Evolutionary conservation across 2,329 filamentous ascomycete genomes (phyloP), one percentile per base, ranked within the genome.

Genomic region (Metarhizium album): DNA sequence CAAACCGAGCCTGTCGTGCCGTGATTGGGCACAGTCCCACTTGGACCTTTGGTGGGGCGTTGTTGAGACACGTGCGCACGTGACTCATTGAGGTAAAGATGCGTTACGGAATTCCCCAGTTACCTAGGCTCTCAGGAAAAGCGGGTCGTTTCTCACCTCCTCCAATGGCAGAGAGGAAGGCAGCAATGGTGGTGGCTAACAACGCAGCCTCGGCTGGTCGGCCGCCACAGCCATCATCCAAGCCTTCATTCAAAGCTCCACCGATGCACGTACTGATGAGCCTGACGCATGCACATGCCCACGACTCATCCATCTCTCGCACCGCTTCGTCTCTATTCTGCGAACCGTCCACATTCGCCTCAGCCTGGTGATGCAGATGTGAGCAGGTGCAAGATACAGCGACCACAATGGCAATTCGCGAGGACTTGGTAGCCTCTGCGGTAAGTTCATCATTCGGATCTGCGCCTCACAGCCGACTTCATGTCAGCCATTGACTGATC

Each of bases 341-440:
- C 23, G 8, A 23, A 18, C 40, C 33, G 18, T 24, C 23, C 51
- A n/a, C 31, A 40, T 52, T 43, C 53, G 47, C 31, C 42, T 49
- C 29, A 53, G 23, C 42, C 52, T 49, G 50, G 53, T 59, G 53
- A 62, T 60, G 56, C 52, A 54, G 58, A 59, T 55, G 58, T 55
- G 55, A 54, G 52, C 8, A 58, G 47, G 46, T 52, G 50, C 46
- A 51, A 50, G 54, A 52, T 50, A 54, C 45, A 29, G 42, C 22
- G 45, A 59, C 50, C 50, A 61, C 67, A 69, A 91, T 83, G 76
- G 84, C 90, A 74, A 89, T 95, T 74, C 89, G 93, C 66, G 91
- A 97, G 81, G 91, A 97, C 67, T 75, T 96, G 57, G 82, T 95
- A 62, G 76, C 82, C 59, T 95, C 90, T 64, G 90, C 88, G 65